Percentiles rank a stretch among this genome's conserved stretches.
Conservation (phyloP, 2,329 filamentous ascomycete species). For the Trichoderma koningii region DNA sequence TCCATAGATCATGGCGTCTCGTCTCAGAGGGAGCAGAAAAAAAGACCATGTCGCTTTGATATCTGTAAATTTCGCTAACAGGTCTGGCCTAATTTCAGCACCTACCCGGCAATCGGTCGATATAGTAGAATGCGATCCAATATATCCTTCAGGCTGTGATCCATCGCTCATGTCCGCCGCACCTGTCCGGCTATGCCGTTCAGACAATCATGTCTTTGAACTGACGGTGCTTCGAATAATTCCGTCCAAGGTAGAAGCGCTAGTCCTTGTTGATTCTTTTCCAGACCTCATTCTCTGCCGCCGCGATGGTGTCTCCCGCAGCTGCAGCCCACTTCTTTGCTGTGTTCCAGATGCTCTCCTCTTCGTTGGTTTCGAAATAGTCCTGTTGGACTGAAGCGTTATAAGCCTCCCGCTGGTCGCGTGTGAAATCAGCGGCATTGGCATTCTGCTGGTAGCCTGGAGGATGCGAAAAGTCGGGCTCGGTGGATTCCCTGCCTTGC, state of each 20-base stretch:
- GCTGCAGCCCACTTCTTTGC: constrained; percentile 60
- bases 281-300: constrained; percentile 64
- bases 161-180: neutral
- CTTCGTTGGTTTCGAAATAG: constrained; percentile 36
- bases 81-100: constrained; percentile 2
- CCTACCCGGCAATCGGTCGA: constrained; percentile 1
- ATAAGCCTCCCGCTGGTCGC: constrained; percentile 49
- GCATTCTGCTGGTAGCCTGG: constrained; percentile 60
- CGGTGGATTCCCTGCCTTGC: constrained; percentile 33
- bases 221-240: neutral
- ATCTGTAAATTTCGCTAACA: constrained; percentile 19
- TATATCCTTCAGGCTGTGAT: neutral
- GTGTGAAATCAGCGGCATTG: constrained; percentile 54
- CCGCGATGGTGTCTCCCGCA: constrained; percentile 59
- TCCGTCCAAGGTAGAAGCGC: neutral
- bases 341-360: constrained; percentile 55
- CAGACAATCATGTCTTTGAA: neutral
- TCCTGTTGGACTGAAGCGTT: constrained; percentile 39
- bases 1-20: neutral
- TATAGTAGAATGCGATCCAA: neutral
- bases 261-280: constrained; percentile 62
- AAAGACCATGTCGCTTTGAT: constrained; percentile 4
- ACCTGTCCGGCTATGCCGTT: neutral
- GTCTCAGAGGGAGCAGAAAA: neutral
- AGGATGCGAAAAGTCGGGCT: constrained; percentile 47